phyloP scores from a whole-genome alignment of 805 yeast species.

The Lachancea nothofagi region DNA sequence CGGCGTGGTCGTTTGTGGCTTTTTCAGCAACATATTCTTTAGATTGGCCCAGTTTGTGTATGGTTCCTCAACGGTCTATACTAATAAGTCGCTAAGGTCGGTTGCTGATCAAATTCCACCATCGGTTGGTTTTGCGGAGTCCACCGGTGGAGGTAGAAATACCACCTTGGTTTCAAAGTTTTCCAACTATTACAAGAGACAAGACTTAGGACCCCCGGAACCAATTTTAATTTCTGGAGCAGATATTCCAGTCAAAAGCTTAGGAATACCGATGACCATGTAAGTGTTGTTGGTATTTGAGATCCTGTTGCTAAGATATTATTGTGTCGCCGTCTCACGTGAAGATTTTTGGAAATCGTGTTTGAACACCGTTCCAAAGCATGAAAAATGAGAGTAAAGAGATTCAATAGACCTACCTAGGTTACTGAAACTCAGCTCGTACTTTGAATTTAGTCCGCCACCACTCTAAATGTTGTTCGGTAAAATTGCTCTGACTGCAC shows the following conservation, averaged over 20 bases:
- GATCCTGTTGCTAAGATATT: background rate
- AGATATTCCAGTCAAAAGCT: background rate
- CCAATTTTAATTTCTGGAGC: conserved; percentile 1
- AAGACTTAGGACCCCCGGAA: background rate
- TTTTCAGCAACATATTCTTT: conserved; percentile 27
- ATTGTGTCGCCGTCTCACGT: no score
- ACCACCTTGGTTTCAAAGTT: conserved; percentile 1
- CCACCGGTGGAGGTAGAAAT: background rate
- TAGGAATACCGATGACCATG: background rate
- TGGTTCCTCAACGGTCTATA: conserved; percentile 17
- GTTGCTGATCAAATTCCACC: conserved; percentile 16
- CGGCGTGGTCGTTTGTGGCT: conserved; percentile 26
- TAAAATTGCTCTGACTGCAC: conserved; percentile 1
- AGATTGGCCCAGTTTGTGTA: conserved; percentile 24
- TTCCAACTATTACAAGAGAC: background rate
- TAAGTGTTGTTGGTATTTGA: background rate
- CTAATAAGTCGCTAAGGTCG: conserved; percentile 16
- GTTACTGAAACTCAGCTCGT: background rate
- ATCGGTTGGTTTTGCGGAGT: conserved; percentile 3
- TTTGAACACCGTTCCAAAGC: no score
- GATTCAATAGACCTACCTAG: no score
- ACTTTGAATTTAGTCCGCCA: background rate
- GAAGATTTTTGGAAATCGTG: no score
- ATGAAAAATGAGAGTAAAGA: no score
- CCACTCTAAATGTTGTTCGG: background rate